Evolutionary conservation across 805 yeast species (phyloP).

Genomic region (Teunomyces aglyptinius): DNA sequence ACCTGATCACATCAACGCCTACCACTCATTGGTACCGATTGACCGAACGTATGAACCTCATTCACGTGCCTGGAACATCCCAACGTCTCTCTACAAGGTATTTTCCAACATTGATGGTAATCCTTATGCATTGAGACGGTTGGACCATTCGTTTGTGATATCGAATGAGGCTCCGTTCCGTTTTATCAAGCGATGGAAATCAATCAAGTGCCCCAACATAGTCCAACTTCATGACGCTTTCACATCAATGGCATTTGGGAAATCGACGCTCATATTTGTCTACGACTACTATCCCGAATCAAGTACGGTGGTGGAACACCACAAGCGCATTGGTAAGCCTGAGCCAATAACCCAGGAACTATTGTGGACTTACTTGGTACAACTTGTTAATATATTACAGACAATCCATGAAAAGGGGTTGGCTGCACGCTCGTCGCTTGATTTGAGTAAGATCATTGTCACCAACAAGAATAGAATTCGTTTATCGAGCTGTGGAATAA

Average conservation of each 20-base stretch:
- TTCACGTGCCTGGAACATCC: conserved; percentile 48
- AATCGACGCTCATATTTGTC: conserved; percentile 62
- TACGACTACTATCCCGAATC: conserved; percentile 86
- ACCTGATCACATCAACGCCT: conserved; percentile 62
- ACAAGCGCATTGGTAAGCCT: conserved; percentile 43
- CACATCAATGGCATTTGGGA: conserved; percentile 79
- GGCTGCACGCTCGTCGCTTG: conserved; percentile 57
- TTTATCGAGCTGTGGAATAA: conserved; percentile 66
- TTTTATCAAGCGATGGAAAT: conserved; percentile 66
- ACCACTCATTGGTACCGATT: conserved; percentile 82
- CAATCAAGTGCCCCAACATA: conserved; percentile 48
- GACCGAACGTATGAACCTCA: conserved; percentile 44
- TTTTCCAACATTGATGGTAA: conserved; percentile 76
- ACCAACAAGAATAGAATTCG: conserved; percentile 72
- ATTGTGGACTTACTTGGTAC: conserved; percentile 76
- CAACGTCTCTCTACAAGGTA: conserved; percentile 72
- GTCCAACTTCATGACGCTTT: conserved; percentile 77
- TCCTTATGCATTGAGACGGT: conserved; percentile 70
- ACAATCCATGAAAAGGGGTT: conserved; percentile 64
- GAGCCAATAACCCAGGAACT: conserved; percentile 60
- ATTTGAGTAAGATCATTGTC: conserved; percentile 67
- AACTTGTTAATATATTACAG: conserved; percentile 67
- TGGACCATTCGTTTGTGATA: conserved; percentile 48
- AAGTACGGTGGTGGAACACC: conserved; percentile 65
- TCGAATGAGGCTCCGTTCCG: conserved; percentile 57